phyloP scores from a whole-genome alignment of 1,284 basidiomycete genomes.

The Pholiota adiposa region DNA sequence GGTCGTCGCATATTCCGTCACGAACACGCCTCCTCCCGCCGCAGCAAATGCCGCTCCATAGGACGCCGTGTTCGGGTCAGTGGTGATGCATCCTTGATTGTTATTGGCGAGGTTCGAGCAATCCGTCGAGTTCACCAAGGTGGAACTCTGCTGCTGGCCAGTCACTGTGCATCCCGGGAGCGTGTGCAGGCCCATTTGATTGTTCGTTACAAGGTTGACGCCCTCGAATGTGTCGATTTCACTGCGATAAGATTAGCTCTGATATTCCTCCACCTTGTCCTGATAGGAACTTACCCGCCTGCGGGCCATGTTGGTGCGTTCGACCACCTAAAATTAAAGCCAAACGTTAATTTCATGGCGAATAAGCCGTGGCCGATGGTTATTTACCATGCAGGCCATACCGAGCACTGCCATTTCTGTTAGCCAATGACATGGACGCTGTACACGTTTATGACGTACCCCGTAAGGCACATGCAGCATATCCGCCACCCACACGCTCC shows the following conservation, averaged over 20 bases:
- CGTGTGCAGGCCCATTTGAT: slow-evolving; percentile 76
- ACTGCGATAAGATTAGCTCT: slow-evolving; percentile 22
- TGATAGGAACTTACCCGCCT: slow-evolving; percentile 50
- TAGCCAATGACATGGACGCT: neutral
- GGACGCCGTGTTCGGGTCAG: slow-evolving; percentile 57
- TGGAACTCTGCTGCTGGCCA: slow-evolving; percentile 53
- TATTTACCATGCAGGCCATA: slow-evolving; percentile 67
- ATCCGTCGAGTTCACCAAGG: slow-evolving; percentile 60
- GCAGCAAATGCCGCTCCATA: slow-evolving; percentile 61
- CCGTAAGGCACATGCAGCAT: slow-evolving; percentile 74
- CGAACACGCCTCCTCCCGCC: slow-evolving; percentile 78
- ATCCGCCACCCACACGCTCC: slow-evolving; percentile 70
- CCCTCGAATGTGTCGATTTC: slow-evolving; percentile 83
- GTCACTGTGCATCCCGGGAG: slow-evolving; percentile 60
- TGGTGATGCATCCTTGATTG: slow-evolving; percentile 70
- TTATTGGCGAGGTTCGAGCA: slow-evolving; percentile 57
- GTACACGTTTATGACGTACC: slow-evolving; percentile 35
- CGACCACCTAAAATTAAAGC: slow-evolving; percentile 47
- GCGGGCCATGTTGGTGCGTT: slow-evolving; percentile 64
- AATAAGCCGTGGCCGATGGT: neutral
- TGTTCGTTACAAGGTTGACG: slow-evolving; percentile 63
- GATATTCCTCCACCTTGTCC: neutral
- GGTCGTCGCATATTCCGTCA: slow-evolving; percentile 65
- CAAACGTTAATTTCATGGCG: neutral
- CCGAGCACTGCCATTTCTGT: slow-evolving; percentile 55